phyloP scores from a whole-genome alignment of 2,329 filamentous ascomycete species.

The Pseudocercospora ulei region DNA sequence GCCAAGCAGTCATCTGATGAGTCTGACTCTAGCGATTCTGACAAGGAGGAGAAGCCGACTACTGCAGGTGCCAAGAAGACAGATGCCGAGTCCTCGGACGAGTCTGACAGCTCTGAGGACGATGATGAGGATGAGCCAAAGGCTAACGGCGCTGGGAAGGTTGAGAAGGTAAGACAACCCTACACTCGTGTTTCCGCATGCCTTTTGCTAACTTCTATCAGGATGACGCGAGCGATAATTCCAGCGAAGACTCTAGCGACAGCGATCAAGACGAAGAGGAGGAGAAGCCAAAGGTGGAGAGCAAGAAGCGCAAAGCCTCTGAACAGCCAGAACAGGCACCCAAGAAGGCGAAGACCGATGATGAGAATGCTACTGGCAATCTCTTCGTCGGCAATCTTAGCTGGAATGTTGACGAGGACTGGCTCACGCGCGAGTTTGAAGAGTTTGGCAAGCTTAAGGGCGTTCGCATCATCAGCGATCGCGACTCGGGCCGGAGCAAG shows the following conservation, averaged over 20 bases:
- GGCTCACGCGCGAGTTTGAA: slow-evolving; percentile 72
- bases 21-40: slow-evolving; percentile 27
- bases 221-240: slow-evolving; percentile 33
- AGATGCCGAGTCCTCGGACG: slow-evolving; percentile 22
- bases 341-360: slow-evolving; percentile 61
- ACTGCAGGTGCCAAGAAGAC: slow-evolving; percentile 26
- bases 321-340: slow-evolving; percentile 43
- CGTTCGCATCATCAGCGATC: slow-evolving; percentile 75
- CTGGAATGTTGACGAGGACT: slow-evolving; percentile 81
- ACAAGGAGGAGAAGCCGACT: slow-evolving; percentile 26
- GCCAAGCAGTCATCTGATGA: slow-evolving; percentile 22
- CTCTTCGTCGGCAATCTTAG: slow-evolving; percentile 85
- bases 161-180: slow-evolving; percentile 19
- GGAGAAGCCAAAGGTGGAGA: slow-evolving; percentile 35
- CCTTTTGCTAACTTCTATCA: no score
- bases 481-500: slow-evolving; percentile 70
- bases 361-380: slow-evolving; percentile 46
- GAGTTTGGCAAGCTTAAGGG: slow-evolving; percentile 61
- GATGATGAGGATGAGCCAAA: slow-evolving; percentile 21
- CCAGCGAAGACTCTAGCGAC: slow-evolving; percentile 35
- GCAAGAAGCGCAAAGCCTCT: slow-evolving; percentile 61
- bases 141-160: slow-evolving; percentile 32
- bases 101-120: slow-evolving; percentile 30
- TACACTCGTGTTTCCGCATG: no score
- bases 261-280: slow-evolving; percentile 34